Evolutionary conservation across 441 rosid genomes (phyloP).

Genomic region (Monsonia emarginata): DNA sequence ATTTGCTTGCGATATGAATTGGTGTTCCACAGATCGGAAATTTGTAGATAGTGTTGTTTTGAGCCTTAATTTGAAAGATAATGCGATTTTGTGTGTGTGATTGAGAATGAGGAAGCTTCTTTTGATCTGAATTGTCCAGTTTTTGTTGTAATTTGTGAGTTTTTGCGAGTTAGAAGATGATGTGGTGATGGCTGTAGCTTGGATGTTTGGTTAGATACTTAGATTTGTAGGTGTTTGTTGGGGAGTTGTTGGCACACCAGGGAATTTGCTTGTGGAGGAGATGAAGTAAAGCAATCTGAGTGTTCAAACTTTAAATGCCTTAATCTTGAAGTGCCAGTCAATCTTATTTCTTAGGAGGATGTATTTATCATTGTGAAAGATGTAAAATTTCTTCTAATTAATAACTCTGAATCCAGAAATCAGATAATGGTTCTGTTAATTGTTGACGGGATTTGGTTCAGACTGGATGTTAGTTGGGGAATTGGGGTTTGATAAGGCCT

Average conservation of each 20-base stretch:
- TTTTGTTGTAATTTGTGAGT: too few species aligned
- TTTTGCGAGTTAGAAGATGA: too few species aligned
- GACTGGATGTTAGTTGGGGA: too few species aligned
- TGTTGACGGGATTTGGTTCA: too few species aligned
- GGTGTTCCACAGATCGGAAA: neutral
- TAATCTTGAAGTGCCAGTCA: neutral
- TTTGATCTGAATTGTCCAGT: too few species aligned
- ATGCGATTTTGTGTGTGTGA: too few species aligned
- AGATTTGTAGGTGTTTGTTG: too few species aligned
- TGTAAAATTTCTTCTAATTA: neutral
- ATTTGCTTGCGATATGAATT: neutral
- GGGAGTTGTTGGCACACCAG: too few species aligned
- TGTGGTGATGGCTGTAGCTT: neutral
- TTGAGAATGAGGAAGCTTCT: too few species aligned
- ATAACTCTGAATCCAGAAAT: neutral
- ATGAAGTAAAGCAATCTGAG: neutral
- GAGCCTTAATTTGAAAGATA: too few species aligned
- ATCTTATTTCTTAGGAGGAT: neutral
- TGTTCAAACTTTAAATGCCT: neutral
- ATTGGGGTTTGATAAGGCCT: neutral
- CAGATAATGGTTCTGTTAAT: too few species aligned
- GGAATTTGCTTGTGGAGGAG: neutral
- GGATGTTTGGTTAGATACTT: neutral
- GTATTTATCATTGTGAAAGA: neutral
- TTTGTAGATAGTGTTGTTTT: neutral